Evolutionary conservation across 2,329 filamentous ascomycete species (phyloP).

Genomic region (Penicillium sp.): DNA sequence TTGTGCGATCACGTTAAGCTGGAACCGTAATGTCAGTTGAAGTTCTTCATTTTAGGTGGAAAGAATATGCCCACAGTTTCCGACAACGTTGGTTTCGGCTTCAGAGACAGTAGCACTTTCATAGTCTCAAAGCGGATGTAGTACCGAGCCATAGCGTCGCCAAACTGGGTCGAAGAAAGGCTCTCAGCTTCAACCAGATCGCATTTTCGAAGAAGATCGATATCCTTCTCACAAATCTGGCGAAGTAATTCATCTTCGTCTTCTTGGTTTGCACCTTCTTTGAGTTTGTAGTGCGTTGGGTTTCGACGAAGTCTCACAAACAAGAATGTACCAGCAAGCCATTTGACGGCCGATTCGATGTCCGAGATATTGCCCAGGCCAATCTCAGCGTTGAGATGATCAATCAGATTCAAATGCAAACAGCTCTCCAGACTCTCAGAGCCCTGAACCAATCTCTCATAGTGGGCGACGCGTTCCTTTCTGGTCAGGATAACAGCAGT

Average conservation of each 20-base stretch:
- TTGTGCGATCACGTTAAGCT: slow-evolving; percentile 66
- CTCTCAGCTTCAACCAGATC: slow-evolving; percentile 53
- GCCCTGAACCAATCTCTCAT: slow-evolving; percentile 71
- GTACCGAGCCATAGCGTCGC: slow-evolving; percentile 78
- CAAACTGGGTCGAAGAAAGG: slow-evolving; percentile 67
- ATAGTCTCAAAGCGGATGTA: slow-evolving; percentile 79
- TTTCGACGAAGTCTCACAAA: slow-evolving; percentile 71
- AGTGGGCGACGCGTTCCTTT: slow-evolving; percentile 60
- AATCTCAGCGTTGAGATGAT: slow-evolving; percentile 82
- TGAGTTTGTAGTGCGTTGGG: slow-evolving; percentile 66
- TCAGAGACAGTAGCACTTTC: slow-evolving; percentile 64
- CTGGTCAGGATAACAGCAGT: slow-evolving; percentile 77
- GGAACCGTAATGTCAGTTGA: slow-evolving; percentile 9
- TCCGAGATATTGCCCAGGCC: slow-evolving; percentile 69
- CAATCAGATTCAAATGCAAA: slow-evolving; percentile 74
- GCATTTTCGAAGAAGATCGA: slow-evolving; percentile 61
- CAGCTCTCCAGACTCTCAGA: slow-evolving; percentile 73
- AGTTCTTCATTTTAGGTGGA: neutral
- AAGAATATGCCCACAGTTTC: slow-evolving; percentile 59
- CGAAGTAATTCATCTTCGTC: slow-evolving; percentile 64
- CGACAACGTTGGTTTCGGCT: slow-evolving; percentile 58
- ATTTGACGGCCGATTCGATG: slow-evolving; percentile 63
- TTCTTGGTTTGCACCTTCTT: slow-evolving; percentile 48
- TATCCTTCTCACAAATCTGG: slow-evolving; percentile 67
- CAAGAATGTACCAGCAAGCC: slow-evolving; percentile 76